Evolutionary conservation across 2,329 filamentous ascomycete genomes (phyloP), one percentile per base, ranked within the genome.

Genomic region (Aureobasidium sp.): DNA sequence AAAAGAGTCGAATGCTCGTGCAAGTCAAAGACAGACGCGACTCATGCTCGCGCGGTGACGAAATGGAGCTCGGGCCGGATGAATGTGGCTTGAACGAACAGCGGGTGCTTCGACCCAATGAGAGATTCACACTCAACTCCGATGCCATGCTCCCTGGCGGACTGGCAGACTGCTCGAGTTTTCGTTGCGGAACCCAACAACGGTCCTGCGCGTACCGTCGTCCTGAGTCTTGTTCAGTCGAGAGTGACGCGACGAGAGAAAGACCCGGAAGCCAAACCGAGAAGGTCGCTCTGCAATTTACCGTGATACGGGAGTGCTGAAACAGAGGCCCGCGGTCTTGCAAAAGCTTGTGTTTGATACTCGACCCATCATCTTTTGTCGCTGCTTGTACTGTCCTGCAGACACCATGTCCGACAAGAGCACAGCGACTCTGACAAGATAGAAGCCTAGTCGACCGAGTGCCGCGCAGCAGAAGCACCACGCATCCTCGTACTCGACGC

Each of bases 291-390:
- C 17, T 12, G 37, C 51, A 53, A 53, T 29, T 42, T 55, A 42
- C 51, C 2, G 51, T 55, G 53, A 36, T 45, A 57, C 53, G 39
- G 39, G n/a, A 45, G 17, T 44, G 27, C 39, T 44, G 39, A 57
- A 44, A 44, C 53, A 34, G n/a, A 57, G 41, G 41, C 27, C 39
- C 53, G 53, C 53, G 25, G 39, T 57, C 29, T 34, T 45, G 53
- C 53, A 57, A 57, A 57, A 57, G 39, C 53, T 57, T 57, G 53
- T 57, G 27, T 57, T 34, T 36, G 51, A 34, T 55, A 27, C 37
- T 27, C 41, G 53, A 17, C n/a, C 22, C 15, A 45, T 34, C 41
- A 29, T 34, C 53, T 57, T 45, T 15, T 36, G 53, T 57, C 39
- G 25, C 2, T 36, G 6, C 9, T 12, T 34, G 31, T 34, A 34